Evolutionary conservation across 176 grass and related monocot genomes (phyloP), one percentile per base, ranked within the genome.

Genomic region (Puya raimondii): DNA sequence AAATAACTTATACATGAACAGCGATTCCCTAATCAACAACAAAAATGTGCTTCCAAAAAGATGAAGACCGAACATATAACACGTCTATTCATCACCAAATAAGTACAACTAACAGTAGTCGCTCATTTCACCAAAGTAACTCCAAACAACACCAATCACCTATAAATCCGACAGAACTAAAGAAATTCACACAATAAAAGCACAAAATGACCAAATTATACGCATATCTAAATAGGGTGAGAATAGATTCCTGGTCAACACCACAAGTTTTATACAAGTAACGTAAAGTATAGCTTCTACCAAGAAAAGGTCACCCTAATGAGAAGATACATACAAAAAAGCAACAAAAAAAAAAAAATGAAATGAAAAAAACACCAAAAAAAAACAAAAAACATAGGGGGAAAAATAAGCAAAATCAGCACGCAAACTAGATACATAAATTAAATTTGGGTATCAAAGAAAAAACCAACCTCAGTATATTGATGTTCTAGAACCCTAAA

Each of bases 401-500:
- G n/a, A 12, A n/a, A 56, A 12, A n/a, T 1, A 56, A 6, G 52
- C 11, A 56, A 12, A 56, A 56, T n/a, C 52, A 56, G 52, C 54
- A 21, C 21, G n/a, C 20, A 4, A 8, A 59, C 14, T n/a, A 57
- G 53, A 17, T 57, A 57, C 53, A 18, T 59, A 15, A 58, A 42
- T 42, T 9, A 58, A 58, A 58, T 1, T 59, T 59, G 16, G 16
- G n/a, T 17, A 20, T 9, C 7, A 59, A 59, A 59, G 54, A 59
- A 17, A 8, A 12, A 68, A 11, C 69, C 79, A 66, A 97, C 89
- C 93, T 92, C 68, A 70, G 79, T 90, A 79, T 81, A 86, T 74
- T 92, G 69, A 90, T 87, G 76, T 76, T 81, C 50, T 20, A 89
- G 76, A 78, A 97, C 79, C 81, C 83, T 92, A 57, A 85, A 76